A percentile compares a stretch with the other conserved stretches of the same genome.
Conservation (phyloP, 768 basidiomycete species). For the Kwoniella bestiolae region DNA sequence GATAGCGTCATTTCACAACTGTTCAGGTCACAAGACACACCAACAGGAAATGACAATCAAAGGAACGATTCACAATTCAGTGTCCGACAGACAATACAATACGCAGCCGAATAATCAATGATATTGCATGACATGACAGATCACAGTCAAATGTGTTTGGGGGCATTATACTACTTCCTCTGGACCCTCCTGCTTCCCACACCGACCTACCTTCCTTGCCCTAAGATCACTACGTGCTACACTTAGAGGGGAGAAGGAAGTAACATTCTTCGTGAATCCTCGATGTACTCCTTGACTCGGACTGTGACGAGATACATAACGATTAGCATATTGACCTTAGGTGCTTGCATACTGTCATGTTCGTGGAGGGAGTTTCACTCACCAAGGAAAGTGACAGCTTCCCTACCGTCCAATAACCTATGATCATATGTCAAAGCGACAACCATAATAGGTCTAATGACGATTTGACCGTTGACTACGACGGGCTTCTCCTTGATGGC, state of each 20-base stretch:
- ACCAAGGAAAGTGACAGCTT: constrained; percentile 98
- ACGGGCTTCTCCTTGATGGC: constrained; percentile 87
- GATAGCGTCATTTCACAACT: too few species aligned
- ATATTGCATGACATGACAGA: constrained; percentile 10
- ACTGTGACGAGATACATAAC: constrained; percentile 61
- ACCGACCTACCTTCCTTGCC: too few species aligned
- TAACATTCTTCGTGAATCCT: constrained; percentile 88
- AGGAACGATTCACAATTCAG: not conserved
- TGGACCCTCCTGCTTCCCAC: not conserved
- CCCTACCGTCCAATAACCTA: constrained; percentile 89
- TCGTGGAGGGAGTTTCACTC: constrained; percentile 44
- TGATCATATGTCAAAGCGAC: constrained; percentile 90
- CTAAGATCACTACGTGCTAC: too few species aligned
- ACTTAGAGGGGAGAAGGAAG: constrained; percentile 48
- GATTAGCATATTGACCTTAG: not conserved
- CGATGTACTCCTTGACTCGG: constrained; percentile 88
- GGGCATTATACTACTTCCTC: constrained; percentile 11
- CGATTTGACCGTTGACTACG: constrained; percentile 92
- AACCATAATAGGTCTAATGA: constrained; percentile 90
- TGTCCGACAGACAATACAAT: not conserved
- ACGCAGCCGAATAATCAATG: not conserved
- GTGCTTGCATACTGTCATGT: too few species aligned
- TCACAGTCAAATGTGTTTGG: not conserved
- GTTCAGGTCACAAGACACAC: not conserved
- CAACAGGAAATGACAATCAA: too few species aligned